Conservation (phyloP, 192 early-diverging fungal genomes). For the Chytriomyces sp. region DNA sequence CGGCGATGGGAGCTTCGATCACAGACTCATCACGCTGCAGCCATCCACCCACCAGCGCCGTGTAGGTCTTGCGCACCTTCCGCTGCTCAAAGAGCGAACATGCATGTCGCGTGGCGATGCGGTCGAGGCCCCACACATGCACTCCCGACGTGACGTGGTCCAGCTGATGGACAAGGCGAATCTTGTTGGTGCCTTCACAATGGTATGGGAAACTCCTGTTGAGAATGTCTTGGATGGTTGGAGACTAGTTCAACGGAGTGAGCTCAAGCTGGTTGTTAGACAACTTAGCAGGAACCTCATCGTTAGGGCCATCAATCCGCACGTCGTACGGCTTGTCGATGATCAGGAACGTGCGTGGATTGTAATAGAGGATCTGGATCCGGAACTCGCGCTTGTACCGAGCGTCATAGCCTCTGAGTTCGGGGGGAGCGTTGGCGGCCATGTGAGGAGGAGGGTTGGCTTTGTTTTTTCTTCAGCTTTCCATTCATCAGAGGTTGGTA, state of each 20-base stretch:
- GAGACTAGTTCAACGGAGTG: not conserved
- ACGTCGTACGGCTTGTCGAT: constrained; percentile 32
- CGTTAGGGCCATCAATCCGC: constrained; percentile 17
- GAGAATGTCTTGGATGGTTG: constrained; percentile 19
- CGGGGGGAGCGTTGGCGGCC: not conserved
- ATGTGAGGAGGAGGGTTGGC: no score
- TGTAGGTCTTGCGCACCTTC: constrained; percentile 28
- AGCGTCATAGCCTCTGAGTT: not conserved
- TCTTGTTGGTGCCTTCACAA: not conserved
- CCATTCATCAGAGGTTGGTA: no score
- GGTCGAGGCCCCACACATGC: constrained; percentile 36
- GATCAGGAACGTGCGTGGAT: constrained; percentile 8
- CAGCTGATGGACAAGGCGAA: constrained; percentile 29
- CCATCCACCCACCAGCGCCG: constrained; percentile 32
- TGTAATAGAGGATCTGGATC: constrained; percentile 23
- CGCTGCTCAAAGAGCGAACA: constrained; percentile 20
- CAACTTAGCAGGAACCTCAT: not conserved
- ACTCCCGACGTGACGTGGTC: constrained; percentile 13
- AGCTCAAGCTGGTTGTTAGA: not conserved
- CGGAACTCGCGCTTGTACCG: constrained; percentile 17
- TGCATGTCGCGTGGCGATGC: constrained; percentile 23
- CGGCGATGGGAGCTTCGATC: constrained; percentile 4
- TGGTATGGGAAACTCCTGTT: not conserved
- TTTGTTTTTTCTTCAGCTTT: no score
- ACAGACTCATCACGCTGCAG: not conserved